phyloP scores from a whole-genome alignment of 2,329 filamentous ascomycete genomes.

The Cytospora piceae region DNA sequence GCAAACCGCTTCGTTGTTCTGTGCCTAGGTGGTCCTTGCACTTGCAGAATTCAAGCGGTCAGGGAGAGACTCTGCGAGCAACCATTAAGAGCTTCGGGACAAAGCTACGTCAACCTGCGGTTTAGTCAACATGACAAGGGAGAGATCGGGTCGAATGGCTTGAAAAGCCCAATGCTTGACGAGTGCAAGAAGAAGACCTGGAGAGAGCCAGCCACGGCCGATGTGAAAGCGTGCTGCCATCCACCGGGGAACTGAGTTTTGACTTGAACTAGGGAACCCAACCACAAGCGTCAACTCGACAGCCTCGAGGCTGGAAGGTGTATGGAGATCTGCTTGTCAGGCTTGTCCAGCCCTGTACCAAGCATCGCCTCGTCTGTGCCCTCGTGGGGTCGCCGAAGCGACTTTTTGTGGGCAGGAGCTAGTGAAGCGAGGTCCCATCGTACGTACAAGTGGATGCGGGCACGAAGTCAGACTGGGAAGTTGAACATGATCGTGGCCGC shows the following conservation, averaged over 20 bases:
- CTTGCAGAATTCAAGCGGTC: not conserved
- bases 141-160: not conserved
- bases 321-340: not conserved
- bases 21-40: not conserved
- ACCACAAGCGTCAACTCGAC: not conserved
- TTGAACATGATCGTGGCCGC: not conserved
- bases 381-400: not conserved
- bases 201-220: not conserved
- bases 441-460: constrained; percentile 1
- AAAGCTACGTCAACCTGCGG: not conserved
- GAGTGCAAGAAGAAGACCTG: not conserved
- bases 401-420: not conserved
- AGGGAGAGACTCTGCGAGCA: not conserved
- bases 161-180: not conserved
- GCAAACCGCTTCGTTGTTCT: not conserved
- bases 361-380: not conserved
- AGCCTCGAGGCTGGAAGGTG: not conserved
- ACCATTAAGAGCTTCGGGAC: not conserved
- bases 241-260: not conserved
- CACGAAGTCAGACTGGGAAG: not conserved
- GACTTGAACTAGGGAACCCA: not conserved
- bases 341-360: not conserved
- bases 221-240: not conserved
- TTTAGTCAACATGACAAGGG: not conserved
- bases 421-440: constrained; percentile 1